A percentile compares a stretch with the other conserved stretches of the same genome.
phyloP scores from a whole-genome alignment of 2,329 filamentous ascomycete genomes.

The Verticillium nubilum region DNA sequence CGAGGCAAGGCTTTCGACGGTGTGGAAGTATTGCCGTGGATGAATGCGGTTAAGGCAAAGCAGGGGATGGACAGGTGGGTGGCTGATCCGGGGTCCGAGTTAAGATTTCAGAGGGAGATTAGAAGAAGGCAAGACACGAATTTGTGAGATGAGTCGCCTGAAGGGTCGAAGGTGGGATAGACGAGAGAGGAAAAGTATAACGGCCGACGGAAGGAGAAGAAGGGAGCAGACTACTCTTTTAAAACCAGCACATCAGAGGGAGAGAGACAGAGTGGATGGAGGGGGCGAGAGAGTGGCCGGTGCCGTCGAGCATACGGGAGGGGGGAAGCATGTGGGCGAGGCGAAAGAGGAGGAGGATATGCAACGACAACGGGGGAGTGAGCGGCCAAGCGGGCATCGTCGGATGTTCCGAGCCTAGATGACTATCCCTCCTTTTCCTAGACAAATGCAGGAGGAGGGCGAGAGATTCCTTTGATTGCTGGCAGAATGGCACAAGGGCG shows the following conservation, averaged over 20 bases:
- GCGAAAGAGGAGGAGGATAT: not conserved
- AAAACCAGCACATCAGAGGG: not conserved
- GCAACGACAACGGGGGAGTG: not conserved
- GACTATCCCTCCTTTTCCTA: not conserved
- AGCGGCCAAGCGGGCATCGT: not conserved
- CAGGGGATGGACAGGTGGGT: not conserved
- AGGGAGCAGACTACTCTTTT: not conserved
- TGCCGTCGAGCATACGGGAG: not conserved
- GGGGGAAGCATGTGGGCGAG: not conserved
- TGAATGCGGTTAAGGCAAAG: not conserved
- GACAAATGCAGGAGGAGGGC: not conserved
- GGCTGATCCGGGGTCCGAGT: not conserved
- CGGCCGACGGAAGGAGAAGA: not conserved
- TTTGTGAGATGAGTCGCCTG: not conserved
- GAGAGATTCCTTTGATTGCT: not conserved
- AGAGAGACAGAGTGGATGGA: not conserved
- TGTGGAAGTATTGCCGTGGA: not conserved
- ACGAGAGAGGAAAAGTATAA: not conserved
- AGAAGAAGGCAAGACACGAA: not conserved
- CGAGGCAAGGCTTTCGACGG: not conserved
- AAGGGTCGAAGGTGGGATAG: not conserved
- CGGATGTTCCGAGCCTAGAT: not conserved
- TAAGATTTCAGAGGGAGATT: not conserved
- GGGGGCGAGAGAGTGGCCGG: not conserved
- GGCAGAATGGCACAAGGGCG: not conserved